Evolutionary conservation across 2,329 filamentous ascomycete species (phyloP).

Genomic region (Monilinia laxa): DNA sequence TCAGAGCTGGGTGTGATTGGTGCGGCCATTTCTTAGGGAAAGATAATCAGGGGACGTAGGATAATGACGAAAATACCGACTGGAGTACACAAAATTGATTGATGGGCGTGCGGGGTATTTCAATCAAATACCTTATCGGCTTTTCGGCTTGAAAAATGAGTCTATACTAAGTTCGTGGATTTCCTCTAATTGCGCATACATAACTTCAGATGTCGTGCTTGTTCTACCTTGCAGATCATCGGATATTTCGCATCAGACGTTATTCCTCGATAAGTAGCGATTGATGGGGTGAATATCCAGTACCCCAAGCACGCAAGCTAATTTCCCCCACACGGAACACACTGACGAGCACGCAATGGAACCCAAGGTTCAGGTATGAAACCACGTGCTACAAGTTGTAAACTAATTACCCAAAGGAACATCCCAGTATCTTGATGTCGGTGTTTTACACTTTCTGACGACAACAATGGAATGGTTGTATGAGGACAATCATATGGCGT

Average conservation of each 20-base stretch:
- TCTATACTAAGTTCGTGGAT: neutral
- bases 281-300: neutral
- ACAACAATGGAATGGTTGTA: no score
- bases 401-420: no score
- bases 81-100: neutral
- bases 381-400: no score
- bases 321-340: slow-evolving; percentile 2
- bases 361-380: no score
- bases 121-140: slow-evolving; percentile 3
- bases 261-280: neutral
- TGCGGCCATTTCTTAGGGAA: neutral
- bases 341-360: slow-evolving; percentile 1
- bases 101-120: neutral
- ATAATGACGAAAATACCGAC: neutral
- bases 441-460: no score
- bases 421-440: no score
- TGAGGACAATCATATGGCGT: no score
- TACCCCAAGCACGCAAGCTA: neutral
- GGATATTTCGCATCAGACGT: neutral
- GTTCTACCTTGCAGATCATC: neutral
- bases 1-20: neutral
- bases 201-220: slow-evolving; percentile 3
- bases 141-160: neutral
- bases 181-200: neutral
- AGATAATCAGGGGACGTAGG: neutral